Evolutionary conservation across 345 rosid genomes (phyloP).

Genomic region (Boechera divaricarpa): DNA sequence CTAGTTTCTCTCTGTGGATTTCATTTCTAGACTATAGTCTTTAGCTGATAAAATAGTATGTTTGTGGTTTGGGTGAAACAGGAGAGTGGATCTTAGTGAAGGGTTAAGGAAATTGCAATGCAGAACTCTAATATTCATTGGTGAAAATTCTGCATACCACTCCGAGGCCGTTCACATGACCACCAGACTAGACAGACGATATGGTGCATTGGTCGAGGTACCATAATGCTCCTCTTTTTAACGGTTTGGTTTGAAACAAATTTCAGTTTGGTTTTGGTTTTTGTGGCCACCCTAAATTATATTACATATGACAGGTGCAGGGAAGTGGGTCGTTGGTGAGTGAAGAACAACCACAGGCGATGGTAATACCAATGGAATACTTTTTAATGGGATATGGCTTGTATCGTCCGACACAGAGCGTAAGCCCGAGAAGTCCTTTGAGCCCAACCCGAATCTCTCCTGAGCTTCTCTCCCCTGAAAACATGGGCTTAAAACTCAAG

Average conservation of each 20-base stretch:
- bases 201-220: slow-evolving; percentile 92
- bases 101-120: slow-evolving; percentile 77
- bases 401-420: slow-evolving; percentile 71
- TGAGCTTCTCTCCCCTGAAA: slow-evolving; percentile 95
- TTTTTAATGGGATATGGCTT: slow-evolving; percentile 84
- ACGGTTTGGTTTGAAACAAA: neutral
- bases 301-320: slow-evolving; percentile 62
- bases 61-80: slow-evolving; percentile 41
- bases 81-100: slow-evolving; percentile 88
- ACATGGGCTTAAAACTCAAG: slow-evolving; percentile 97
- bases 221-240: neutral
- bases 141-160: slow-evolving; percentile 87
- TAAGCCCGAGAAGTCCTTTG: slow-evolving; percentile 93
- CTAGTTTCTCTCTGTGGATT: slow-evolving; percentile 6
- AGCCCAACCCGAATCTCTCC: slow-evolving; percentile 83
- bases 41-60: neutral
- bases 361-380: slow-evolving; percentile 93
- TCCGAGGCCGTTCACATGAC: slow-evolving; percentile 85
- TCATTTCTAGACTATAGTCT: neutral
- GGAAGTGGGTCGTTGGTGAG: slow-evolving; percentile 96
- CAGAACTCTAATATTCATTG: slow-evolving; percentile 84
- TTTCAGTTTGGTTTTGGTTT: neutral
- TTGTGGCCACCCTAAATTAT: neutral
- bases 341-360: slow-evolving; percentile 97
- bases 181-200: slow-evolving; percentile 78